Evolutionary conservation across 805 yeast species (phyloP).

Genomic region (Maudiozyma saulgeensis): DNA sequence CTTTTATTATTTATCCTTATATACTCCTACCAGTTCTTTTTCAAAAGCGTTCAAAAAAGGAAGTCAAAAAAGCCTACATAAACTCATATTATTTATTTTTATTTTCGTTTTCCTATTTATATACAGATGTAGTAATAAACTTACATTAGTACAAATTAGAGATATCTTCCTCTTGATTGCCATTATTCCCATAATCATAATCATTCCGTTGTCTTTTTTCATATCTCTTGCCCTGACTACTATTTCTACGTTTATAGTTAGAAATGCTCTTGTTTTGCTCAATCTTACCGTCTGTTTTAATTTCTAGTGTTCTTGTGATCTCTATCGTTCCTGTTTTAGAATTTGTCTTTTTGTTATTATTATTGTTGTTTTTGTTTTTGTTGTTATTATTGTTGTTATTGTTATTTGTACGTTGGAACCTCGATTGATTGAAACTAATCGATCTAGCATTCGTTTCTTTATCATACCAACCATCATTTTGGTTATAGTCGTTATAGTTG

Average conservation of each 20-base stretch:
- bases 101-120: neutral
- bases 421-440: too few relatives aligned
- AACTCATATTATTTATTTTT: neutral
- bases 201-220: neutral
- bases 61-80: neutral
- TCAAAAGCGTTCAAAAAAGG: too few relatives aligned
- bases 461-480: neutral
- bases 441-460: neutral
- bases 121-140: neutral
- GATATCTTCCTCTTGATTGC: neutral
- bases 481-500: too few relatives aligned
- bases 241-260: neutral
- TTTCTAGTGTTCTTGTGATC: too few relatives aligned
- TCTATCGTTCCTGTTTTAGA: too few relatives aligned
- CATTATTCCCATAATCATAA: neutral
- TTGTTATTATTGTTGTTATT: too few relatives aligned
- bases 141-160: slow-evolving; percentile 1
- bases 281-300: neutral
- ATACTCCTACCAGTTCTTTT: neutral
- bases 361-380: too few relatives aligned
- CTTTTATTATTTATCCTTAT: neutral
- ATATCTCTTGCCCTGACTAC: neutral
- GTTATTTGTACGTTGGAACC: too few relatives aligned
- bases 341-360: too few relatives aligned
- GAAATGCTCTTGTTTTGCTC: neutral